Base-by-base conservation (phyloP, 2,329 filamentous ascomycete species). In the Botrytis tulipae region DNA sequence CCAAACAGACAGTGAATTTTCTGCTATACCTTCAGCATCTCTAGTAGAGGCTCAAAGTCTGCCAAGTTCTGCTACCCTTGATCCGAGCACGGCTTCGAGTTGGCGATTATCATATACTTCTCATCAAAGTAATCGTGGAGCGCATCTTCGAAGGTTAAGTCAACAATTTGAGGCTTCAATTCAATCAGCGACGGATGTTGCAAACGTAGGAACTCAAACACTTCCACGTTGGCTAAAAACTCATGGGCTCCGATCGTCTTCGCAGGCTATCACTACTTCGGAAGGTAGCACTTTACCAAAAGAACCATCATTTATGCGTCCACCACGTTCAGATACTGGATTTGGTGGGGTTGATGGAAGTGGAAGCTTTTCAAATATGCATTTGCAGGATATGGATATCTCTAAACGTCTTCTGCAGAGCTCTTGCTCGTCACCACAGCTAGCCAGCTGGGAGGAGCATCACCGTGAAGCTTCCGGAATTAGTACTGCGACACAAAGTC, bases 61-160 rank as follows among this genome's bases (percentile, higher is more conserved):
- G 48, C 75, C 79, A 60, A 80, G 78, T 74, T 77, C 80, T 70
- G 76, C 59, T 51, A 70, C 76, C 29, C 74, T 73, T 42, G 54
- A 71, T 10, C 61, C 37, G 76, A 70, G 74, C 18, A 48, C 35
- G 9, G 20, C 40, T 51, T 80, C 79, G 61, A 78, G 78, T 29
- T 82, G 80, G 80, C 75, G 80, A 63, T 70, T 81, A 20, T 81
- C 80, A 22, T 81, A 81, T 68, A 60, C 75, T 32, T 73, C 75
- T 8, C 71, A 76, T 0, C 77, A 57, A 42, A 57, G 1, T 12
- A 69, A 78, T 46, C 75, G 79, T 54, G 77, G 78, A 12, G 75
- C 78, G 1, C 71, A 77, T 59, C 76, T 80, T 66, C 77, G 79
- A 48, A 78, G 77, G 65, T 70, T 80, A 22, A 80, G 77, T 59